Evolutionary conservation across 2,329 filamentous ascomycete species (phyloP).

Genomic region (Penicillium hesseltinei): DNA sequence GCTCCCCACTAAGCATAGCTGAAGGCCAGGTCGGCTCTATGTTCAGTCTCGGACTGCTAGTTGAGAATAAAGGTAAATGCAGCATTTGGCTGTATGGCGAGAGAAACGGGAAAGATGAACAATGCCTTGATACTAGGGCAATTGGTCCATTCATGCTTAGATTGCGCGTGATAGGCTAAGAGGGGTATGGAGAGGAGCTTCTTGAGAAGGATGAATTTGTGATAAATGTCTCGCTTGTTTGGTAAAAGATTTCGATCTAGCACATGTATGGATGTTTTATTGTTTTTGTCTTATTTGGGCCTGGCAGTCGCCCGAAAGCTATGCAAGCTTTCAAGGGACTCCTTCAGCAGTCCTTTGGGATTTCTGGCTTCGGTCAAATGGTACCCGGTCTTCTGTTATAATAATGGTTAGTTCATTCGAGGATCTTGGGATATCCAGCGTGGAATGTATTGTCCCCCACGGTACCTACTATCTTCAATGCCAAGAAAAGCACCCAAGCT

Average conservation of each 20-base stretch:
- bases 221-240: not conserved
- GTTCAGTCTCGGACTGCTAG: not conserved
- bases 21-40: not conserved
- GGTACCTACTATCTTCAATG: not conserved
- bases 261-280: not conserved
- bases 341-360: not conserved
- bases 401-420: too few relatives aligned
- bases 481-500: not conserved
- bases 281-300: not conserved
- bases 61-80: not conserved
- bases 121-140: not conserved
- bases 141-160: not conserved
- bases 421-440: too few relatives aligned
- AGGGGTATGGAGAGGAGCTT: not conserved
- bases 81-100: not conserved
- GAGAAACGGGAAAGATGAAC: not conserved
- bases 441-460: not conserved
- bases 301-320: not conserved
- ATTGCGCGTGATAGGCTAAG: not conserved
- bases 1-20: not conserved
- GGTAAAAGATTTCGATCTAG: not conserved
- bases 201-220: not conserved
- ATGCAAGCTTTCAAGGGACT: not conserved
- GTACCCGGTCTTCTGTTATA: too few relatives aligned
- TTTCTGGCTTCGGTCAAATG: too few relatives aligned